phyloP scores from a whole-genome alignment of 352 stramenopile species.

The Phytophthora ohioensis region DNA sequence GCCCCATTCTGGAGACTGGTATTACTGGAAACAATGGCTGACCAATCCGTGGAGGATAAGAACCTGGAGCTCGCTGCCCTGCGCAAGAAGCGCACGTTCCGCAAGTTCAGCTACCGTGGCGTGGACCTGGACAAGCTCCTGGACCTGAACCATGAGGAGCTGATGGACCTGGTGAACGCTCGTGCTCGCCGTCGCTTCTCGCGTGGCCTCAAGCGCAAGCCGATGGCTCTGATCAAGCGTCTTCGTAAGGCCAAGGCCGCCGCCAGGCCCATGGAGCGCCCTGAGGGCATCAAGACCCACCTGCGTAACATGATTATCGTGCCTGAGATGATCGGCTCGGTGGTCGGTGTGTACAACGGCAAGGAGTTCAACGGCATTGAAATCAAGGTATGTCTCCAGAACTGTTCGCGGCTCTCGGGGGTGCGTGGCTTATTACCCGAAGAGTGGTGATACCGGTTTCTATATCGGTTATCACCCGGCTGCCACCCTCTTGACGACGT shows the following conservation, averaged over 20 bases:
- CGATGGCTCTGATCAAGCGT: conserved; percentile 99
- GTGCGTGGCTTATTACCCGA: conserved; percentile 79
- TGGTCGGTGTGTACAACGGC: conserved; percentile 99
- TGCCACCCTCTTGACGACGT: conserved; percentile 82
- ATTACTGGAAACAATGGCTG: conserved; percentile 67
- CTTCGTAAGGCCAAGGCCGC: conserved; percentile 99
- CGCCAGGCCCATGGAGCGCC: conserved; percentile 97
- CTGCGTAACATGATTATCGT: conserved; percentile 99
- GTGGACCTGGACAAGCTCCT: conserved; percentile 99
- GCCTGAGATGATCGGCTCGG: conserved; percentile 99
- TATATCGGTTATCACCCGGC: conserved; percentile 32
- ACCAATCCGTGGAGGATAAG: conserved; percentile 61
- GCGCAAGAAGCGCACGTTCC: conserved; percentile 99
- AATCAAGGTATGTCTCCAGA: conserved; percentile 97
- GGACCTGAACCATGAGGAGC: conserved; percentile 99
- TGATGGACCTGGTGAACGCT: conserved; percentile 98
- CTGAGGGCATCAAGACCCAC: conserved; percentile 99
- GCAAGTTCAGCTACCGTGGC: conserved; percentile 99
- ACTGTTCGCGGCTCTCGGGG: conserved; percentile 83
- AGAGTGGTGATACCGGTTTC: conserved; percentile 48
- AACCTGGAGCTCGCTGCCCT: conserved; percentile 94
- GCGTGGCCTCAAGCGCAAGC: conserved; percentile 99
- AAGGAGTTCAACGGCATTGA: conserved; percentile 99
- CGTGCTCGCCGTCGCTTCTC: conserved; percentile 98
- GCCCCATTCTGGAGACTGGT: conserved; percentile 32